These are phyloP conservation scores for Camelina sativa DNA, from an alignment of 345 rosid species.

Conservation along the genomic window DNA sequence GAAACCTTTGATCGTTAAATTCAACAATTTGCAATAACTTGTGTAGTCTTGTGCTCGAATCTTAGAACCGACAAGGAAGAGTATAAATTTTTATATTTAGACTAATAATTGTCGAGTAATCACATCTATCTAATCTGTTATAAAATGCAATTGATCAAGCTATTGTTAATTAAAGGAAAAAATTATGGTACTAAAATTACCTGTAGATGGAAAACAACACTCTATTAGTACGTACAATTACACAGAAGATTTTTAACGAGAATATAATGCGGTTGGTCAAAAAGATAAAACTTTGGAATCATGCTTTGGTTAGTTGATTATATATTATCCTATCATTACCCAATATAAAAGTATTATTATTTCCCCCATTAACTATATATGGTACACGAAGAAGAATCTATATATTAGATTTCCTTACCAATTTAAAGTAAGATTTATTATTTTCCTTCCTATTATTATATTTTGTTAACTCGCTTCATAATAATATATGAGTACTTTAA, in stretches of 20 bases:
- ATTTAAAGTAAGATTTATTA: not conserved
- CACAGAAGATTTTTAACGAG: too few relatives aligned
- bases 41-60: too few relatives aligned
- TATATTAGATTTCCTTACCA: constrained; percentile 6
- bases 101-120: too few relatives aligned
- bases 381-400: constrained; percentile 25
- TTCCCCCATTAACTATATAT: not conserved
- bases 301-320: constrained; percentile 37
- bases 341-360: constrained; percentile 30
- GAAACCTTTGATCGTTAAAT: too few relatives aligned
- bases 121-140: not conserved
- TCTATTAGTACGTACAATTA: constrained; percentile 9
- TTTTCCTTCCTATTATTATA: too few relatives aligned
- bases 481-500: too few relatives aligned
- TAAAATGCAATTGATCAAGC: not conserved
- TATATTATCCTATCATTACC: constrained; percentile 10
- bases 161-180: too few relatives aligned
- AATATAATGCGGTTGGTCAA: constrained; percentile 35
- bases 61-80: too few relatives aligned
- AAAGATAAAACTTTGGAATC: constrained; percentile 38
- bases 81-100: too few relatives aligned
- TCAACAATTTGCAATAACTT: too few relatives aligned
- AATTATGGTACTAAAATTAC: not conserved
- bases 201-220: not conserved
- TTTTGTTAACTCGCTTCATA: not conserved